Percentiles rank a stretch among this genome's conserved stretches.
Conservation (phyloP, 768 basidiomycete genomes). For the Naganishia antarctica region DNA sequence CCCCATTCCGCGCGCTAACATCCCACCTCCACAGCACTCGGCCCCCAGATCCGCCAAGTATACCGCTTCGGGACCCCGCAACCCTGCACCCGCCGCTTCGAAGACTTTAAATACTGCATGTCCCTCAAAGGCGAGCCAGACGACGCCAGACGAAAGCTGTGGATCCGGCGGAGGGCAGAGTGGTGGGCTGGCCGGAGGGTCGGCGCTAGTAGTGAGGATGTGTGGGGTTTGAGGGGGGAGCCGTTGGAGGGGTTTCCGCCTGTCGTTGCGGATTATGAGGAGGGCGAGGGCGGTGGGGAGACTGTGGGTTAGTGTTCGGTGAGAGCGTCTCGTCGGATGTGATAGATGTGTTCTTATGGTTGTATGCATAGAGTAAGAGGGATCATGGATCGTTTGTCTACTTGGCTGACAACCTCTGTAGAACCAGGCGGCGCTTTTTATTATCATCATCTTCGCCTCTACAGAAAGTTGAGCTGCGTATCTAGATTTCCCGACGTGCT, state of each 20-base stretch:
- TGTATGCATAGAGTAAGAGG: not conserved
- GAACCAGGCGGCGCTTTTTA: too few species aligned
- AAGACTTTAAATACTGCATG: constrained; percentile 94
- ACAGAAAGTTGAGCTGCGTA: too few species aligned
- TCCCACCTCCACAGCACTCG: constrained; percentile 57
- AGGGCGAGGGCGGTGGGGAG: not conserved
- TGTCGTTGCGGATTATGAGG: not conserved
- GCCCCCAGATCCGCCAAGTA: constrained; percentile 72
- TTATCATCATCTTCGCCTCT: too few species aligned
- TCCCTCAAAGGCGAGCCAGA: constrained; percentile 70
- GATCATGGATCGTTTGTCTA: too few species aligned
- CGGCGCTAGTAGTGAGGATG: constrained; percentile 80
- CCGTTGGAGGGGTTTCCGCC: constrained; percentile 8
- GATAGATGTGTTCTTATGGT: not conserved
- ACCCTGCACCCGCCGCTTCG: constrained; percentile 69
- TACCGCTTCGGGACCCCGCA: constrained; percentile 76
- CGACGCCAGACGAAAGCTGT: constrained; percentile 71
- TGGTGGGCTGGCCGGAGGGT: constrained; percentile 85
- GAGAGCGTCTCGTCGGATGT: not conserved
- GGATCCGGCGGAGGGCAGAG: constrained; percentile 80
- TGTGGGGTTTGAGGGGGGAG: constrained; percentile 73
- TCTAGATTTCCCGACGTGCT: too few species aligned
- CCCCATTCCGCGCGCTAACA: not conserved
- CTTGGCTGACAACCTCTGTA: too few species aligned
- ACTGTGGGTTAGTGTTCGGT: not conserved